Evolutionary conservation across 140 eudicot species (phyloP).

Genomic region (Ambrosia hybrid): DNA sequence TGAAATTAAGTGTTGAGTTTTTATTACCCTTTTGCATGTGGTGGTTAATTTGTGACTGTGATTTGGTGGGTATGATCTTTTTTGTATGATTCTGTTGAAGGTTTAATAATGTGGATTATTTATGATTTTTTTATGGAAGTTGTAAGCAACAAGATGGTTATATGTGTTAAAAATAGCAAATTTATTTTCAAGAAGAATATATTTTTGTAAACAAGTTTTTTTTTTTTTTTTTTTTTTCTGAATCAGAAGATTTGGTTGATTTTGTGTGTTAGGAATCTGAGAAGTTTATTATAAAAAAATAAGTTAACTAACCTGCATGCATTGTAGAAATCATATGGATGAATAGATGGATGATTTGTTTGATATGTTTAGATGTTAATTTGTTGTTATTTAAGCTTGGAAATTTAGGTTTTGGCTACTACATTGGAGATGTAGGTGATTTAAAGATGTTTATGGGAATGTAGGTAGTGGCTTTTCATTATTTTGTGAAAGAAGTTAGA

Average conservation of each 20-base stretch:
- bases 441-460: neutral
- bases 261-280: neutral
- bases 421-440: neutral
- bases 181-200: no score
- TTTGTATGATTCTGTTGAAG: neutral
- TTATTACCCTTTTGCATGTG: conserved; percentile 11
- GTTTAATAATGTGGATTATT: neutral
- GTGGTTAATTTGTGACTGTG: conserved; percentile 13
- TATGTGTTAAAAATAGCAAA: no score
- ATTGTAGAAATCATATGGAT: neutral
- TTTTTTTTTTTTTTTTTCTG: no score
- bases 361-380: neutral
- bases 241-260: neutral
- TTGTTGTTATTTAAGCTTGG: neutral
- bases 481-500: neutral
- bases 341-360: neutral
- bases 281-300: neutral
- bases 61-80: conserved; percentile 22
- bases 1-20: neutral
- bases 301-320: neutral
- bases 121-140: neutral
- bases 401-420: neutral
- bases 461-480: neutral
- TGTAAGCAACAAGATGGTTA: no score
- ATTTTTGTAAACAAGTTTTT: no score